Base-by-base conservation (phyloP, 2,329 filamentous ascomycete genomes). In the Lecanicillium sp. region DNA sequence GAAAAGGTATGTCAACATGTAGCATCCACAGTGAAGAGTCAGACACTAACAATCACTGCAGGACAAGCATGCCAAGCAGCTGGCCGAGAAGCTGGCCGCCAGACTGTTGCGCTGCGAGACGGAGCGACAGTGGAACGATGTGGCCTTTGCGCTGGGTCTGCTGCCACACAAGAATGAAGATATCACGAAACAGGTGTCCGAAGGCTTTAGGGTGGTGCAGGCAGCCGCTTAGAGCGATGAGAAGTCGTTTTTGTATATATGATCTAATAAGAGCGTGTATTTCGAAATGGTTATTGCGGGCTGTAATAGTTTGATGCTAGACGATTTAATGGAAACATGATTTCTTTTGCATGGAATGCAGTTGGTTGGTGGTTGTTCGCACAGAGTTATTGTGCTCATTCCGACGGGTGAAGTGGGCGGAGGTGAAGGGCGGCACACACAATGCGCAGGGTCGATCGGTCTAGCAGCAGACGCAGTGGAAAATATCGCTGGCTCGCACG, bases 51-150 rank as follows among this genome's bases (percentile, higher is more conserved):
- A 17, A 20, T 29, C 35, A 45, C 11, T 24, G 44, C 55, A 95
- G 90, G 93, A 98, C 67, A 96, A 96, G 72, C 93, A 98, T 62
- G 90, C 93, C 42, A 93, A 90, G 60, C 91, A 98, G 64, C 77
- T 98, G 23, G 84, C 93, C 0, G 86, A 91, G 53, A 98, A 98
- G 67, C 75, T 98, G 52, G 90, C 93, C 1, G 90, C 90, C 5
- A 79, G 93, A 55, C 75, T 98, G 37, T 75, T 79, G 1, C 79
- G 91, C 39, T 96, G 90, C 60, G 90, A 96, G 62, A 95, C 79
- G 40, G 91, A 98, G 69, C 77, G 90, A 54, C 90, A 97, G 64
- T 98, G 93, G 93, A 95, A 91, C 62, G 93, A 98, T 68, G 90
- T 97, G 36, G 88, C 91, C 0, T 98, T 90, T 71, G 90, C 90